Evolutionary conservation across 257 asterid species (phyloP).

Genomic region (Eustoma russellianum): DNA sequence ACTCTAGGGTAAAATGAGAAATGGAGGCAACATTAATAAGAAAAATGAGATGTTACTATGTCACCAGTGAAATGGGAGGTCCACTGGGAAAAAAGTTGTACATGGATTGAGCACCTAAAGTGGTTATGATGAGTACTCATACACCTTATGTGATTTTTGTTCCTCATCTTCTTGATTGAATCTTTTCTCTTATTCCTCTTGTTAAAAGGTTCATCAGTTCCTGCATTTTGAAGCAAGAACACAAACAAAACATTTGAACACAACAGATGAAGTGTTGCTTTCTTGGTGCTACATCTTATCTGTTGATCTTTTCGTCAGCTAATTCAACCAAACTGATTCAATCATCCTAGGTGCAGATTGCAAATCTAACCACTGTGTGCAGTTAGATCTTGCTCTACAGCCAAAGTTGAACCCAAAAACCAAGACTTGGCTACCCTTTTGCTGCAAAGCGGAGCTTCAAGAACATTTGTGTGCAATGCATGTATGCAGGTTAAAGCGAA

Average conservation of each 20-base stretch:
- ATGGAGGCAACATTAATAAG: not conserved
- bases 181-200: not conserved
- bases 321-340: too few relatives aligned
- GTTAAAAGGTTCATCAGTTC: conserved; percentile 1
- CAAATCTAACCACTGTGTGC: too few relatives aligned
- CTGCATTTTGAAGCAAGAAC: conserved; percentile 4
- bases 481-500: too few relatives aligned
- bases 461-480: too few relatives aligned
- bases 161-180: too few relatives aligned
- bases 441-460: too few relatives aligned
- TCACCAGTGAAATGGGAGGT: conserved; percentile 3
- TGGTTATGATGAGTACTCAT: conserved; percentile 5
- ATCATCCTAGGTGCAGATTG: too few relatives aligned
- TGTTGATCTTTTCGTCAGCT: not conserved
- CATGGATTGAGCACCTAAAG: conserved; percentile 22
- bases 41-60: conserved; percentile 2
- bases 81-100: not conserved
- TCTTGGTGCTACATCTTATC: conserved; percentile 24
- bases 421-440: too few relatives aligned
- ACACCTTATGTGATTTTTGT: not conserved
- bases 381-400: too few relatives aligned
- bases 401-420: too few relatives aligned
- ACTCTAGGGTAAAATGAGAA: not conserved
- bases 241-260: conserved; percentile 28
- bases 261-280: conserved; percentile 21